Conservation (phyloP, 306 rosid species). For the Vicia villosa region DNA sequence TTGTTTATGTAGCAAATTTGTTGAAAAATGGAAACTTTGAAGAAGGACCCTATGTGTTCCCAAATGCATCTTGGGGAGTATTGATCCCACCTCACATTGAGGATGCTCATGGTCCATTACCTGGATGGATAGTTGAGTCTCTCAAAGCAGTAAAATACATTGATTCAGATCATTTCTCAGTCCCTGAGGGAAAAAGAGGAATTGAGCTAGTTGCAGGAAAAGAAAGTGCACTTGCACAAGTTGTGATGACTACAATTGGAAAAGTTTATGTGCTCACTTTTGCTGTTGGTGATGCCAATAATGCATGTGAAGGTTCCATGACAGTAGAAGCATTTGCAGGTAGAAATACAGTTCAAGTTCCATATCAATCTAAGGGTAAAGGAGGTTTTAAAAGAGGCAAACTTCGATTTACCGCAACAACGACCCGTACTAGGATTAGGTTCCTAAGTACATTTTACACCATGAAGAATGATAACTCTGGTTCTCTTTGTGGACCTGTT, state of each 20-base stretch:
- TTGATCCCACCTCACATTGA: slow-evolving; percentile 74
- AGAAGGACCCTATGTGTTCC: slow-evolving; percentile 70
- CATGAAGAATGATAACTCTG: slow-evolving; percentile 65
- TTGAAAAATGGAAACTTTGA: slow-evolving; percentile 79
- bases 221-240: slow-evolving; percentile 77
- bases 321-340: slow-evolving; percentile 70
- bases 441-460: slow-evolving; percentile 67
- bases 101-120: slow-evolving; percentile 68
- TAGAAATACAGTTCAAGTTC: slow-evolving; percentile 46
- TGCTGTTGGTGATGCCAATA: slow-evolving; percentile 71
- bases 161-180: slow-evolving; percentile 62
- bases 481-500: slow-evolving; percentile 79
- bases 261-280: slow-evolving; percentile 63
- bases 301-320: slow-evolving; percentile 66
- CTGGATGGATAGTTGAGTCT: slow-evolving; percentile 88
- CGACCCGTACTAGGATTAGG: slow-evolving; percentile 54
- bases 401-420: slow-evolving; percentile 58
- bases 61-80: slow-evolving; percentile 64
- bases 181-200: slow-evolving; percentile 71
- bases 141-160: slow-evolving; percentile 86
- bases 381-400: slow-evolving; percentile 59
- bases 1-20: slow-evolving; percentile 53
- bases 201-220: slow-evolving; percentile 80
- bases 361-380: slow-evolving; percentile 60
- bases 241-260: slow-evolving; percentile 49